phyloP scores from a whole-genome alignment of 2,329 filamentous ascomycete genomes.

The Penicillium sp. region DNA sequence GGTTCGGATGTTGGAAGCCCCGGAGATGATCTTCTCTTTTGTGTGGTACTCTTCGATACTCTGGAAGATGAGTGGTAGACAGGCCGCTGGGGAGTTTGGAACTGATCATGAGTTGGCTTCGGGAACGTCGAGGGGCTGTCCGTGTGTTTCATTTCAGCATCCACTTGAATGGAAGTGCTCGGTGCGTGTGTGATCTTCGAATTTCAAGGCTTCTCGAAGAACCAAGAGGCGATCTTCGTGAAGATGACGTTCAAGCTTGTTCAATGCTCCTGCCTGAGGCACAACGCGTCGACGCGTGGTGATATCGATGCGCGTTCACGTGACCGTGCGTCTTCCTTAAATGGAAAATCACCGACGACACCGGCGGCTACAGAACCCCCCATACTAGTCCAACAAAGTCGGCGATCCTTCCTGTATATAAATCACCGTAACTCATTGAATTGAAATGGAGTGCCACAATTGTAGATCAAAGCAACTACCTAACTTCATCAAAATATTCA shows the following conservation, averaged over 20 bases:
- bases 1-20: slow-evolving; percentile 14
- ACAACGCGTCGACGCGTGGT: slow-evolving; percentile 14
- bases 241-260: slow-evolving; percentile 13
- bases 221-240: too few species aligned
- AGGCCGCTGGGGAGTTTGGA: slow-evolving; percentile 20
- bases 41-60: slow-evolving; percentile 12
- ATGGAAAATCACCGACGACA: too few species aligned
- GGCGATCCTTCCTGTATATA: too few species aligned
- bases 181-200: too few species aligned
- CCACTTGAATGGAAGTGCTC: background rate
- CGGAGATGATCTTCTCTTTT: slow-evolving; percentile 12
- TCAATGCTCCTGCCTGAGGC: slow-evolving; percentile 5
- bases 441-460: too few species aligned
- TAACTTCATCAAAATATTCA: too few species aligned
- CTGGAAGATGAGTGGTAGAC: slow-evolving; percentile 7
- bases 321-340: background rate
- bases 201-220: too few species aligned
- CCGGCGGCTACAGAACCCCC: too few species aligned
- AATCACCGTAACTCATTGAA: too few species aligned
- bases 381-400: too few species aligned
- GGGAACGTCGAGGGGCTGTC: slow-evolving; percentile 11
- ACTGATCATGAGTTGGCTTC: slow-evolving; percentile 14
- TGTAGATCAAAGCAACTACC: too few species aligned
- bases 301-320: slow-evolving; percentile 3
- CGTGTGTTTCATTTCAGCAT: slow-evolving; percentile 26